phyloP scores from a whole-genome alignment of 306 rosid species.

The Alnus glutinosa region DNA sequence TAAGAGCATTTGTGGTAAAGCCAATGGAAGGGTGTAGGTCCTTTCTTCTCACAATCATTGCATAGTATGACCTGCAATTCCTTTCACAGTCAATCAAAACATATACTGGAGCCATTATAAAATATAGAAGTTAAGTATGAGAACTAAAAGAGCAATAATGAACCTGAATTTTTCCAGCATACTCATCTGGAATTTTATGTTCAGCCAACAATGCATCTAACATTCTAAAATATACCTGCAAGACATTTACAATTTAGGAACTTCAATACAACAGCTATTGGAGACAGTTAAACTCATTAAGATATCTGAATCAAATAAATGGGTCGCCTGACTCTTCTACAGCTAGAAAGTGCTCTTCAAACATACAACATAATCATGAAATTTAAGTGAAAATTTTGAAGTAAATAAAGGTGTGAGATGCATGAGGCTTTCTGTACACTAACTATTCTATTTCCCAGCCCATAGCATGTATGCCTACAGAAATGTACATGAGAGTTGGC shows the following conservation, averaged over 20 bases:
- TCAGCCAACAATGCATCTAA: slow-evolving; percentile 78
- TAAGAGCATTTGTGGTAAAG: slow-evolving; percentile 75
- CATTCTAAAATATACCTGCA: slow-evolving; percentile 81
- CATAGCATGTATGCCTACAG: background rate
- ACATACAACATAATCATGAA: slow-evolving; percentile 15
- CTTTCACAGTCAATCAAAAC: slow-evolving; percentile 23
- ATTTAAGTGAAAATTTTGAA: background rate
- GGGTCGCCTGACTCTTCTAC: slow-evolving; percentile 18
- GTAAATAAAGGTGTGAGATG: background rate
- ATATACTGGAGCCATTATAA: slow-evolving; percentile 6
- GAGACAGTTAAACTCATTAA: slow-evolving; percentile 20
- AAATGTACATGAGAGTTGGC: background rate
- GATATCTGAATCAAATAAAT: slow-evolving; percentile 3
- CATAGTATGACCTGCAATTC: slow-evolving; percentile 77
- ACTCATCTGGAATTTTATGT: slow-evolving; percentile 67
- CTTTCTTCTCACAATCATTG: slow-evolving; percentile 92
- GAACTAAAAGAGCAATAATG: slow-evolving; percentile 23
- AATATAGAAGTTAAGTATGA: slow-evolving; percentile 9
- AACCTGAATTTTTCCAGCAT: slow-evolving; percentile 70
- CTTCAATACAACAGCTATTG: slow-evolving; percentile 15
- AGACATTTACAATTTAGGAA: slow-evolving; percentile 25
- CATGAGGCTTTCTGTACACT: slow-evolving; percentile 6
- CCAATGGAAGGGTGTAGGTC: slow-evolving; percentile 79
- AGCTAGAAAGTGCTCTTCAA: slow-evolving; percentile 13
- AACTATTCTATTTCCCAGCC: background rate